Percentiles rank a stretch among this genome's conserved stretches.
Evolutionary conservation across 2,329 filamentous ascomycete genomes (phyloP).

Genomic region (Talaromyces sp.): DNA sequence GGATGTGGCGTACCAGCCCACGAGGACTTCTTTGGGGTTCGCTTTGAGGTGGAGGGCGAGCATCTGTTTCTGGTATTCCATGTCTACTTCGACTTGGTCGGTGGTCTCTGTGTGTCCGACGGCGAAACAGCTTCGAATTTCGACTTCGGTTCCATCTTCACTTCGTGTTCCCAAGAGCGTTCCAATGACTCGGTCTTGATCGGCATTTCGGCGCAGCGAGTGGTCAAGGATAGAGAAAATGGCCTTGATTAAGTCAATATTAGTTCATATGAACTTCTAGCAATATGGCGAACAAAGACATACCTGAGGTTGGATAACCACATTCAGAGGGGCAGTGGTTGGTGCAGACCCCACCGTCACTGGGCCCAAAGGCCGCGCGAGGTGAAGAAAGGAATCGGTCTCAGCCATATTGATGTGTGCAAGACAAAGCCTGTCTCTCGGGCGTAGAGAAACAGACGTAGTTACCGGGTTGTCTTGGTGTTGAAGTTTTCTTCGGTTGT

Average conservation of each 20-base stretch:
- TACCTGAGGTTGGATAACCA: conserved; percentile 95
- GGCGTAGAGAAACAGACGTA: conserved; percentile 26
- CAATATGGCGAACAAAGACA: conserved; percentile 31
- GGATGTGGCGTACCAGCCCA: conserved; percentile 98
- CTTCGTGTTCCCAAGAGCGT: conserved; percentile 89
- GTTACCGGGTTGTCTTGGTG: conserved; percentile 21
- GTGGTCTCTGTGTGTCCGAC: conserved; percentile 98
- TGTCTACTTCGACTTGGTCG: conserved; percentile 98
- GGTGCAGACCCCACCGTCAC: conserved; percentile 74
- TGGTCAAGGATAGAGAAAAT: conserved; percentile 77
- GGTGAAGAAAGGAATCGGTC: conserved; percentile 86
- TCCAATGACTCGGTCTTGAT: conserved; percentile 94
- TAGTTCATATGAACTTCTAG: too few species aligned
- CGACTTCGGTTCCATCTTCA: conserved; percentile 95
- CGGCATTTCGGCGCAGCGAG: conserved; percentile 83
- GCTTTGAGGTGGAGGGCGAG: conserved; percentile 90
- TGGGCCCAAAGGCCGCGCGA: conserved; percentile 86
- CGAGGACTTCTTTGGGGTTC: conserved; percentile 86
- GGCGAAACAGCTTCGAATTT: conserved; percentile 94
- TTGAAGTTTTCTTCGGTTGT: conserved; percentile 29
- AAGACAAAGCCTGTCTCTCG: conserved; percentile 23
- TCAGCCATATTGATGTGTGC: conserved; percentile 68
- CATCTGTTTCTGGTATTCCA: conserved; percentile 99
- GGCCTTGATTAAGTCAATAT: conserved; percentile 43
- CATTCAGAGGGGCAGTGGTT: conserved; percentile 85